Conservation (phyloP, 441 rosid genomes). For the Pelargonium australe region DNA sequence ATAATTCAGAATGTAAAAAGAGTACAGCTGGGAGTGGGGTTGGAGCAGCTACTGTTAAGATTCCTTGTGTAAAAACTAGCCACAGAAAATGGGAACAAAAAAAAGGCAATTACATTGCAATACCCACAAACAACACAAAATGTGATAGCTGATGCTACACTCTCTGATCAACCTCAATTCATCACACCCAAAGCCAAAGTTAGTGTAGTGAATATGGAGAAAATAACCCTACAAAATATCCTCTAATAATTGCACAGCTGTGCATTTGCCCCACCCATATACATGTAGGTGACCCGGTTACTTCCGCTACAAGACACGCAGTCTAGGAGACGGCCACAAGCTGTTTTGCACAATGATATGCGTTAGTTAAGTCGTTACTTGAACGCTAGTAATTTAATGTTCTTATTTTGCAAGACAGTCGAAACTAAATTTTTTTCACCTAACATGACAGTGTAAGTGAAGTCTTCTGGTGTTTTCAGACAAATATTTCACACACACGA, state of each 20-base stretch:
- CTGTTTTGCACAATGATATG: too few species aligned
- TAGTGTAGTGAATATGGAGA: not conserved
- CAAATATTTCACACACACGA: too few species aligned
- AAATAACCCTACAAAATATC: not conserved
- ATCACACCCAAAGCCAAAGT: not conserved
- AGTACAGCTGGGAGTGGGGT: not conserved
- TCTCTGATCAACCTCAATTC: not conserved
- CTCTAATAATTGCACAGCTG: not conserved
- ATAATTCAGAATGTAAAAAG: not conserved
- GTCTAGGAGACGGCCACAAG: too few species aligned
- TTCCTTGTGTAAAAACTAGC: not conserved
- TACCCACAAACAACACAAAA: not conserved
- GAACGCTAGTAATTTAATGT: too few species aligned
- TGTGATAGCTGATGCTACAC: not conserved
- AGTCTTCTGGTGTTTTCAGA: too few species aligned
- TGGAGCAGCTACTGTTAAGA: not conserved
- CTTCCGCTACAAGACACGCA: too few species aligned
- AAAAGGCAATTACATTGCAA: too few species aligned
- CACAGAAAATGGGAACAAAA: not conserved
- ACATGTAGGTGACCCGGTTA: not conserved
- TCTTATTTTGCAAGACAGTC: too few species aligned
- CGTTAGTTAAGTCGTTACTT: too few species aligned
- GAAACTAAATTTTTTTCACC: too few species aligned
- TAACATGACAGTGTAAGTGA: too few species aligned
- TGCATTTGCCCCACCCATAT: not conserved